Percentiles rank a stretch among this genome's conserved stretches.
Evolutionary conservation across 331 rosid genomes (phyloP).

Genomic region (Pyrus hybrid): DNA sequence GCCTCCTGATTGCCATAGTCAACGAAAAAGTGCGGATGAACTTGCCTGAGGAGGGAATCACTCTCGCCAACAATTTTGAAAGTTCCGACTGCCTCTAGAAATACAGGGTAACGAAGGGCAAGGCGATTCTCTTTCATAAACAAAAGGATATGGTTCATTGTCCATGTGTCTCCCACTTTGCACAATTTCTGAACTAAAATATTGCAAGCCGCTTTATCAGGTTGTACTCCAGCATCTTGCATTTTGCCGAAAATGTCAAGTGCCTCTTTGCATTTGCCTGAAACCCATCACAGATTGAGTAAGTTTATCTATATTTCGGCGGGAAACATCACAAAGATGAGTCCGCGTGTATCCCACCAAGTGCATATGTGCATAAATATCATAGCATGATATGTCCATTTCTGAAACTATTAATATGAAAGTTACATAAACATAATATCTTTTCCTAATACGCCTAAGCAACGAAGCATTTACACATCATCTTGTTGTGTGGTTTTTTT

Average conservation of each 20-base stretch:
- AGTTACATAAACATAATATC: neutral
- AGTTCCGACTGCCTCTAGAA: conserved; percentile 45
- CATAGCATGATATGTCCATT: neutral
- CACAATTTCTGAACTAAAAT: conserved; percentile 66
- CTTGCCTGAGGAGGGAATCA: conserved; percentile 57
- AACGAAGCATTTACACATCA: neutral
- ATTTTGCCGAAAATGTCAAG: conserved; percentile 60
- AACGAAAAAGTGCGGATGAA: conserved; percentile 51
- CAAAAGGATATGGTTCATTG: conserved; percentile 44
- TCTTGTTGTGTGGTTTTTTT: too few species aligned
- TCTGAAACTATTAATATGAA: neutral
- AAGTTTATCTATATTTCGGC: neutral
- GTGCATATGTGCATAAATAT: neutral
- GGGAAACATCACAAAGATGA: neutral
- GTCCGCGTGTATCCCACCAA: neutral
- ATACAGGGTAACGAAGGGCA: conserved; percentile 70
- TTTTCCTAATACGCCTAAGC: neutral
- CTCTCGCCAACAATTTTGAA: conserved; percentile 44
- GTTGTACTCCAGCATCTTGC: conserved; percentile 74
- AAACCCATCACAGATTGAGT: conserved; percentile 15
- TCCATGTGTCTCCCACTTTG: conserved; percentile 38
- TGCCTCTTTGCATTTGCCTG: conserved; percentile 75
- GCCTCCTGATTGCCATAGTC: conserved; percentile 25
- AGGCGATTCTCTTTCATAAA: conserved; percentile 62
- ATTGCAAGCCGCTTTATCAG: conserved; percentile 87